Evolutionary conservation across 495 filamentous ascomycete genomes (phyloP).

Genomic region (Penicillium canariense): DNA sequence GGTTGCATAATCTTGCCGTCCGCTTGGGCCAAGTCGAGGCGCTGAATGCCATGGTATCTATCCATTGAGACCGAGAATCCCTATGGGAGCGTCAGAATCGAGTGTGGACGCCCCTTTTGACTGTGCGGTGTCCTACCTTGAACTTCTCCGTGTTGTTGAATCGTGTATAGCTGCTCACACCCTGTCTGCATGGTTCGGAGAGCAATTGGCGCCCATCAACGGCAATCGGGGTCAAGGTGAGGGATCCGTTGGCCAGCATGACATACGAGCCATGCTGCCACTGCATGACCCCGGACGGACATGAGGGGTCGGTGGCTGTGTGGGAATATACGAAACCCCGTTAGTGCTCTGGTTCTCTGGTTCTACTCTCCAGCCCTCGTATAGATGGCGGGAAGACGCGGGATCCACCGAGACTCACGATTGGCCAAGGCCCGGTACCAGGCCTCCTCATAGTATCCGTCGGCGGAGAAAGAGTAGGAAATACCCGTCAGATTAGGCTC

Average conservation of each 20-base stretch:
- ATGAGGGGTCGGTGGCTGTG: slow-evolving; percentile 59
- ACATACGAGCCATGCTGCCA: slow-evolving; percentile 72
- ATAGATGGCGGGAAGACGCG: slow-evolving; percentile 2
- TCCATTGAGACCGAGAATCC: slow-evolving; percentile 61
- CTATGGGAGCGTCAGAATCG: slow-evolving; percentile 39
- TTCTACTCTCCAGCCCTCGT: background rate
- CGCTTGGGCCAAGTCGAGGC: slow-evolving; percentile 64
- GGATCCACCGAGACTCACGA: slow-evolving; percentile 49
- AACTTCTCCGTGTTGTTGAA: slow-evolving; percentile 69
- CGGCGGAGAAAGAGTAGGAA: slow-evolving; percentile 74
- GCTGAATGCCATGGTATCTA: slow-evolving; percentile 57
- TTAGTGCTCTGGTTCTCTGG: background rate
- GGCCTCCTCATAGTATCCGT: slow-evolving; percentile 72
- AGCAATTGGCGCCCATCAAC: slow-evolving; percentile 71
- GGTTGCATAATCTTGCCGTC: slow-evolving; percentile 70
- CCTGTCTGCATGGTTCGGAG: slow-evolving; percentile 62
- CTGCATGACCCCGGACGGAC: slow-evolving; percentile 69
- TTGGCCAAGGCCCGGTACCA: slow-evolving; percentile 73
- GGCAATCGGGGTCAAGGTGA: slow-evolving; percentile 60
- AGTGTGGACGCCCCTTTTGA: background rate
- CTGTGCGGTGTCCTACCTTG: slow-evolving; percentile 43
- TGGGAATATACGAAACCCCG: background rate
- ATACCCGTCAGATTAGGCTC: slow-evolving; percentile 73
- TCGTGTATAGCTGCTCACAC: slow-evolving; percentile 57
- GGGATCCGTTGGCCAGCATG: slow-evolving; percentile 54